Evolutionary conservation across 225 moss, liverwort and hornwort genomes (phyloP), one percentile per base, ranked within the genome.

Genomic region (Takakia lepidozioides): DNA sequence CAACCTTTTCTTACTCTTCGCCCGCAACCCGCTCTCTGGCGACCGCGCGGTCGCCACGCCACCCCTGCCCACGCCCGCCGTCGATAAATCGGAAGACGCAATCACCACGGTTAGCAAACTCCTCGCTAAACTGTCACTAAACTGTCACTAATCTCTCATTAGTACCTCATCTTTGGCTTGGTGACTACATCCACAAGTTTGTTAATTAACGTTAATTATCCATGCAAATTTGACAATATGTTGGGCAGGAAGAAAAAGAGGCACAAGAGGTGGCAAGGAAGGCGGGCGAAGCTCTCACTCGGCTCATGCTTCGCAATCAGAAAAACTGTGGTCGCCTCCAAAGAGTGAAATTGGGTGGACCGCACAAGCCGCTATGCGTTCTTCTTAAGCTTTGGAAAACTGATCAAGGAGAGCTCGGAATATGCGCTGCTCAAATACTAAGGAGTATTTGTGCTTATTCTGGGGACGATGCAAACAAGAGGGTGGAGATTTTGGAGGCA

Each of bases 241-340:
- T 25, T 3, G 35, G 6, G 0, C 5, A 2, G 6, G 1, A 25
- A 40, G n/a, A 47, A 26, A 2, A 19, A 56, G 16, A 34, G 6
- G 4, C 30, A 49, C 2, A 34, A 48, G 25, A 27, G 29, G 16
- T 46, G 15, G 51, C 60, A 51, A 14, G 15, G 39, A 83, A 56
- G 61, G 75, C 86, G 37, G 90, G 87, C 6, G 43, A 56, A 63
- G 69, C 68, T 53, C 67, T 87, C 10, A 61, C 62, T 41, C 64
- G 75, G 38, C 70, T 92, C 34, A 72, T 73, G 18, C 68, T 87
- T 24, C 73, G 58, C 25, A 87, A 70, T 60, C 2, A 48, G 43
- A 58, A 51, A 25, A 92, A 92, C 28, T 92, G 81, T 52, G 10
- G 39, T 41, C 81, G 78, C 38, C 54, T 92, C 55, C 43, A 79